A percentile compares a stretch with the other conserved stretches of the same genome.
Evolutionary conservation across 371 early-diverging fungal genomes (phyloP).

Genomic region (Quaeritorhiza haematococci): DNA sequence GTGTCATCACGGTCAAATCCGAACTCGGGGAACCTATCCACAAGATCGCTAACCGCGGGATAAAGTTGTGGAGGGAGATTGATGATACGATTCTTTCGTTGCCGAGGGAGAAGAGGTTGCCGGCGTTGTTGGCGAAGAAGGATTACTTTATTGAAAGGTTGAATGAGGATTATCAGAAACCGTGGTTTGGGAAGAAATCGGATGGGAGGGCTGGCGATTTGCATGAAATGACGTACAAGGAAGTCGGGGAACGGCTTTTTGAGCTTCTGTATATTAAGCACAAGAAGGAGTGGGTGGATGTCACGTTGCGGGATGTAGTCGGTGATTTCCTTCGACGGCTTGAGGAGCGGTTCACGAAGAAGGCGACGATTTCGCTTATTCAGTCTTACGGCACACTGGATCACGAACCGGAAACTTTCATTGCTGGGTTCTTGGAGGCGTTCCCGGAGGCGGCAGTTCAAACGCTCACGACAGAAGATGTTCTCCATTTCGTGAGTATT

Average conservation of each 20-base stretch:
- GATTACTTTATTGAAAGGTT: conserved; percentile 87
- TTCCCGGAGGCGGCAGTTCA: conserved; percentile 74
- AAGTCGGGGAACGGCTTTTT: conserved; percentile 78
- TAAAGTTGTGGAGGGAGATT: conserved; percentile 90
- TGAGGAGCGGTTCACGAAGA: conserved; percentile 83
- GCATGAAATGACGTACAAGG: conserved; percentile 83
- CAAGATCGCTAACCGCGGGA: conserved; percentile 94
- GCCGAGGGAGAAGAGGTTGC: conserved; percentile 83
- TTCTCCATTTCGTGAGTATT: conserved; percentile 79
- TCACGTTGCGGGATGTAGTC: conserved; percentile 71
- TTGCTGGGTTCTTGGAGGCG: conserved; percentile 70
- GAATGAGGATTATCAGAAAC: conserved; percentile 86
- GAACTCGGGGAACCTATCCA: conserved; percentile 96
- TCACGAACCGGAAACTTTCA: conserved; percentile 55
- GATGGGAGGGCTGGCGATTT: conserved; percentile 40
- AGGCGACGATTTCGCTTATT: conserved; percentile 49
- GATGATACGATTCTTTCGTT: conserved; percentile 86
- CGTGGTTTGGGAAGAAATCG: conserved; percentile 91
- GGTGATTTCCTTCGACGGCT: conserved; percentile 85
- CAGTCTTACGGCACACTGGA: conserved; percentile 70
- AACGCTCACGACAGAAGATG: conserved; percentile 86
- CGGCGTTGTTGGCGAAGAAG: conserved; percentile 79
- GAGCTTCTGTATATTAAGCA: conserved; percentile 77
- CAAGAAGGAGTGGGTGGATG: conserved; percentile 84
- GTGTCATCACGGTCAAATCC: conserved; percentile 88